Conservation (phyloP, 352 stramenopile genomes). For the Phytopythium kandeliae region DNA sequence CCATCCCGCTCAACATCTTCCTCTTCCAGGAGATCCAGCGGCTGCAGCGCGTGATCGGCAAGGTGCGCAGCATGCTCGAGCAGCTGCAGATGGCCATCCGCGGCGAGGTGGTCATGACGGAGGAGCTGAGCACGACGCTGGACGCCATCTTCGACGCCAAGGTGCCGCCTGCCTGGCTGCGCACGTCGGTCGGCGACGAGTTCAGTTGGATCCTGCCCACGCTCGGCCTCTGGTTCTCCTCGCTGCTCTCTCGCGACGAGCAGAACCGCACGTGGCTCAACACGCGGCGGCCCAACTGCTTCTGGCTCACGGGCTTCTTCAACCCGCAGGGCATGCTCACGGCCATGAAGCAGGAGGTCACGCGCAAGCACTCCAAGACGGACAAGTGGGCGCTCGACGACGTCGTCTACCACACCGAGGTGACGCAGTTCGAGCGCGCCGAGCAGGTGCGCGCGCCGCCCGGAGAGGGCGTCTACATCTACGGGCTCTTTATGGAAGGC, state of each 20-base stretch:
- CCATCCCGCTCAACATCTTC: slow-evolving; percentile 98
- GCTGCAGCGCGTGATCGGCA: slow-evolving; percentile 94
- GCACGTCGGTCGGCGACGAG: slow-evolving; percentile 95
- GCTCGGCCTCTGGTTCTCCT: slow-evolving; percentile 97
- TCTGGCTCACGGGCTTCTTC: slow-evolving; percentile 98
- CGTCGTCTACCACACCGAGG: slow-evolving; percentile 97
- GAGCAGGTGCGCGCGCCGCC: slow-evolving; percentile 89
- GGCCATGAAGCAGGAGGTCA: slow-evolving; percentile 99
- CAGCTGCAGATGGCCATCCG: slow-evolving; percentile 97
- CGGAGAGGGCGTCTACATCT: slow-evolving; percentile 95
- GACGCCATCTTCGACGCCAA: slow-evolving; percentile 96
- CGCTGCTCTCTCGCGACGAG: slow-evolving; percentile 93
- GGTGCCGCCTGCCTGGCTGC: slow-evolving; percentile 94
- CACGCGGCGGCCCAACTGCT: slow-evolving; percentile 91
- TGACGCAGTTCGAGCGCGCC: slow-evolving; percentile 91
- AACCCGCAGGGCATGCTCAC: slow-evolving; percentile 98
- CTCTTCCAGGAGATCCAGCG: slow-evolving; percentile 98
- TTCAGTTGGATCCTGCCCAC: slow-evolving; percentile 97
- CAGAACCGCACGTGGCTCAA: slow-evolving; percentile 97
- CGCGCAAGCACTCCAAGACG: slow-evolving; percentile 93
- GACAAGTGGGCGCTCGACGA: slow-evolving; percentile 98
- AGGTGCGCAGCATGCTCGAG: slow-evolving; percentile 93
- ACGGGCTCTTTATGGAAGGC: slow-evolving; percentile 97
- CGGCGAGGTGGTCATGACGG: slow-evolving; percentile 97
- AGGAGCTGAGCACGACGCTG: slow-evolving; percentile 93